These are phyloP conservation scores for Babesia ovata DNA, from an alignment of 169 alveolate species.

Conservation along the genomic window DNA sequence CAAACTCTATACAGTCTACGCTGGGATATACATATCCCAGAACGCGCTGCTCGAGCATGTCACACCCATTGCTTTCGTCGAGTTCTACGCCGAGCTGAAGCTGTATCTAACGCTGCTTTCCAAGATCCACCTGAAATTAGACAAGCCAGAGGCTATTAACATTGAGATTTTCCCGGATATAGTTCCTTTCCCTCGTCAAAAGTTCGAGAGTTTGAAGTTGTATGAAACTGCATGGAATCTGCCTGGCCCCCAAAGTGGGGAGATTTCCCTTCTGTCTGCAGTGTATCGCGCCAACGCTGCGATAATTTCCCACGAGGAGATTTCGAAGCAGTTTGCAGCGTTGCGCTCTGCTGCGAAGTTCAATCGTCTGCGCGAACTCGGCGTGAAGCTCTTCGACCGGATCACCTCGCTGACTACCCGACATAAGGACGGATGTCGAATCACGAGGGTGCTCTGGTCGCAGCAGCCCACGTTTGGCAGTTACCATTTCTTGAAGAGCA, in stretches of 20 bases:
- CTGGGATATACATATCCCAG: slow-evolving; percentile 39
- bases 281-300: slow-evolving; percentile 25
- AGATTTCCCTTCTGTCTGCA: slow-evolving; percentile 25
- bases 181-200: not conserved
- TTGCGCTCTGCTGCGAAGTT: not conserved
- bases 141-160: slow-evolving; percentile 13
- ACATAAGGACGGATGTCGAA: not conserved
- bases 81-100: slow-evolving; percentile 33
- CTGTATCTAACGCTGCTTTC: slow-evolving; percentile 11
- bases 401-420: not conserved
- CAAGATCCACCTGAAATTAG: slow-evolving; percentile 1
- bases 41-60: not conserved
- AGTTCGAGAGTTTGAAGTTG: not conserved
- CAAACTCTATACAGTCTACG: slow-evolving; percentile 24
- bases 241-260: not conserved
- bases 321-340: not conserved
- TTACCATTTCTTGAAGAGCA: not conserved
- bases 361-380: slow-evolving; percentile 1
- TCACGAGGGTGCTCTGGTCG: slow-evolving; percentile 1
- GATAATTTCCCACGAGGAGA: slow-evolving; percentile 9
- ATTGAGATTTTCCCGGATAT: slow-evolving; percentile 30
- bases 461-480: slow-evolving; percentile 31
- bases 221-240: not conserved
- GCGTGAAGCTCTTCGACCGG: not conserved
- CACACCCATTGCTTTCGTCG: not conserved